Evolutionary conservation across 1,284 basidiomycete species (phyloP).

Genomic region (Spongispora temasekensis): DNA sequence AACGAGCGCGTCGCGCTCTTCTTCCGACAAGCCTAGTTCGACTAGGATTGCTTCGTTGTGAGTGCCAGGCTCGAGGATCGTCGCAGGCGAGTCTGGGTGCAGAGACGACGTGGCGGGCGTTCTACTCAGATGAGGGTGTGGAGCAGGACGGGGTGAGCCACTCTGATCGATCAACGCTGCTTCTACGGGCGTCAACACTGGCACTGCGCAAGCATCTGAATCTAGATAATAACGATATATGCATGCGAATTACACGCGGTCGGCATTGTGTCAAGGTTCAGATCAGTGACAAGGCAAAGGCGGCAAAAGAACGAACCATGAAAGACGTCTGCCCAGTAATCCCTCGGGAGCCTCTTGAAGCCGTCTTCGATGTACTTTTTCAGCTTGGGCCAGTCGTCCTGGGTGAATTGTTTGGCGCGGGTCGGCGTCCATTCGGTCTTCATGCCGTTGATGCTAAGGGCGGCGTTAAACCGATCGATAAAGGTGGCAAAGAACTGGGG

Average conservation of each 20-base stretch:
- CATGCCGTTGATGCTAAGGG: conserved; percentile 47
- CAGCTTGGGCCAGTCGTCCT: conserved; percentile 61
- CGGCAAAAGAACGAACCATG: conserved; percentile 51
- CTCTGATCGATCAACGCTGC: conserved; percentile 46
- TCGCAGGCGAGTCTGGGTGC: neutral
- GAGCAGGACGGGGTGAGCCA: conserved; percentile 41
- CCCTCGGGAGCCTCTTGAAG: conserved; percentile 61
- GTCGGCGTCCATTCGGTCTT: conserved; percentile 54
- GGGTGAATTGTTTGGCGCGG: conserved; percentile 50
- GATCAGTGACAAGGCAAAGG: no score
- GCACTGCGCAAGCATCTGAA: conserved; percentile 76
- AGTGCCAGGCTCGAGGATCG: conserved; percentile 45
- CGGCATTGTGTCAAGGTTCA: no score
- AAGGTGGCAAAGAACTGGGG: conserved; percentile 69
- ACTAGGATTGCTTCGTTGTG: conserved; percentile 55
- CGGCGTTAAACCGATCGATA: conserved; percentile 54
- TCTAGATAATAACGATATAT: conserved; percentile 38
- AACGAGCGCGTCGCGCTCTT: conserved; percentile 40
- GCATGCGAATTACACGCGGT: no score
- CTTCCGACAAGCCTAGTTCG: conserved; percentile 47
- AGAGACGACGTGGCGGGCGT: conserved; percentile 26
- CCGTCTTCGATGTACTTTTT: conserved; percentile 60
- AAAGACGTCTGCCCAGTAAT: conserved; percentile 73
- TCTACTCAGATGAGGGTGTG: conserved; percentile 51
- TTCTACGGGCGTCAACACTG: conserved; percentile 69